These are phyloP conservation scores for Colletotrichum sp. DNA, from an alignment of 2,329 filamentous ascomycete genomes.

Conservation along the genomic window DNA sequence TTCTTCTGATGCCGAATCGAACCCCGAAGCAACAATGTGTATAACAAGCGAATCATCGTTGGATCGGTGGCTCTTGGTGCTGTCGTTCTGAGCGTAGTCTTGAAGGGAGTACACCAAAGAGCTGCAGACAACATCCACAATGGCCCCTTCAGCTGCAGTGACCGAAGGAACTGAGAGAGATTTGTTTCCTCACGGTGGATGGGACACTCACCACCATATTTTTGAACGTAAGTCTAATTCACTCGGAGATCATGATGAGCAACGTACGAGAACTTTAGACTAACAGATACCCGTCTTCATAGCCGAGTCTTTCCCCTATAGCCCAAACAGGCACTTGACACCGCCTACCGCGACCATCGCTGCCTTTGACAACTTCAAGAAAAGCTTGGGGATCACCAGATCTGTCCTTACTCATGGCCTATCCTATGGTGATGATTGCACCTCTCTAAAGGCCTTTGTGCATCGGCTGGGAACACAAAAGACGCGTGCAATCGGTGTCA, in stretches of 20 bases:
- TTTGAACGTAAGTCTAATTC: constrained; percentile 30
- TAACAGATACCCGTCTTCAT: background rate
- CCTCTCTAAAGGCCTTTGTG: constrained; percentile 34
- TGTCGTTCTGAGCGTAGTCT: background rate
- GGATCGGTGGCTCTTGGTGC: background rate
- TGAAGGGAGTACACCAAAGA: background rate
- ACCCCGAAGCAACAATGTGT: background rate
- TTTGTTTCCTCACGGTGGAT: constrained; percentile 31
- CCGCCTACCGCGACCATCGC: constrained; percentile 5
- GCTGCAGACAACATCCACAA: background rate
- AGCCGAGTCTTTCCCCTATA: constrained; percentile 11
- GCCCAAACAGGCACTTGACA: constrained; percentile 2
- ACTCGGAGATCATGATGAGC: background rate
- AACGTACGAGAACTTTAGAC: background rate
- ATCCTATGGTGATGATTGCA: constrained; percentile 38
- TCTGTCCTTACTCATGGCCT: constrained; percentile 39
- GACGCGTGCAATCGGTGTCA: constrained; percentile 33
- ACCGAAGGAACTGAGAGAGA: background rate
- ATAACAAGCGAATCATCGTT: background rate
- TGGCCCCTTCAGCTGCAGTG: background rate
- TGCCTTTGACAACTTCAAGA: constrained; percentile 20
- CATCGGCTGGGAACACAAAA: constrained; percentile 25
- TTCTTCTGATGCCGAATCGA: background rate
- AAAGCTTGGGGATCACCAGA: constrained; percentile 29
- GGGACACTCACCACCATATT: constrained; percentile 36